These are phyloP conservation scores for Solanum okadae DNA, from an alignment of 257 asterid genomes.

Conservation along the genomic window DNA sequence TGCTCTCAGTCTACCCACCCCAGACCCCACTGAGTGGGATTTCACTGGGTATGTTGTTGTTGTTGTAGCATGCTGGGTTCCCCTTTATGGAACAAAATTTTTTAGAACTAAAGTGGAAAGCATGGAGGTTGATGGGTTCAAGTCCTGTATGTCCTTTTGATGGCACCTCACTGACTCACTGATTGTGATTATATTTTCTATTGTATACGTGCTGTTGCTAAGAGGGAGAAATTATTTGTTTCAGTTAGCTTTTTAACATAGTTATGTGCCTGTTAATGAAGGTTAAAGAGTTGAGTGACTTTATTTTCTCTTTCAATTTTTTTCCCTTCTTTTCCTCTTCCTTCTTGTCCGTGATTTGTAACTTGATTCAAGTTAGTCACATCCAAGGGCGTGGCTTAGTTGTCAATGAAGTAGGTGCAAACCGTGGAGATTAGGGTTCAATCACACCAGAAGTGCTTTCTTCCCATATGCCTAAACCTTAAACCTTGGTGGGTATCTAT, in stretches of 20 bases:
- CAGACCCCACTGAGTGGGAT: background rate
- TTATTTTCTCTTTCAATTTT: background rate
- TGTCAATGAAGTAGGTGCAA: background rate
- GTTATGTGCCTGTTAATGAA: background rate
- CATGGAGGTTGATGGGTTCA: background rate
- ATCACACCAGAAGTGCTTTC: background rate
- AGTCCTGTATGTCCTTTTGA: background rate
- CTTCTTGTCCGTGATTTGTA: background rate
- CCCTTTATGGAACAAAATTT: background rate
- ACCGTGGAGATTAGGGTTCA: background rate
- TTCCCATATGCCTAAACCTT: background rate
- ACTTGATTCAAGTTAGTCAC: background rate
- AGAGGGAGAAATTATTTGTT: background rate
- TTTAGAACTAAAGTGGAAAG: background rate
- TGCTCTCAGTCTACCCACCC: background rate
- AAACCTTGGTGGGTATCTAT: background rate
- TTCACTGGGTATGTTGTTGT: background rate
- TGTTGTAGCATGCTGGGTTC: background rate
- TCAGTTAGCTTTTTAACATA: background rate
- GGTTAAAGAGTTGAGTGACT: background rate
- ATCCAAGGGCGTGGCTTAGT: background rate
- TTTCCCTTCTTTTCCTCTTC: background rate
- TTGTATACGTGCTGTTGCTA: background rate
- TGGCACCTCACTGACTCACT: background rate
- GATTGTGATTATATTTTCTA: background rate